Conservation (phyloP, 495 filamentous ascomycete genomes). For the Neurospora sp. region DNA sequence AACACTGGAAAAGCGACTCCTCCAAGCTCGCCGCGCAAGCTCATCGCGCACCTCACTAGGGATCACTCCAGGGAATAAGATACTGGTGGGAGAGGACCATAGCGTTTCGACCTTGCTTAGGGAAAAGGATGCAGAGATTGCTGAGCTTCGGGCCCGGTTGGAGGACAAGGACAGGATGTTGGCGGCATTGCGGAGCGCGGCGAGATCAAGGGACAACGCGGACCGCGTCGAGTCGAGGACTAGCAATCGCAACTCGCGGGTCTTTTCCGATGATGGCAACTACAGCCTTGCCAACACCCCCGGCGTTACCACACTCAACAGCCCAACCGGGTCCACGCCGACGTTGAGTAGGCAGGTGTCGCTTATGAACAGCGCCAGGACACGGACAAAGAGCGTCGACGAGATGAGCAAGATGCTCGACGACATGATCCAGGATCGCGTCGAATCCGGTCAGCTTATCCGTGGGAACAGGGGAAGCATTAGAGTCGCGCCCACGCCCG, state of each 20-base stretch:
- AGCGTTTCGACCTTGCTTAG: constrained; percentile 57
- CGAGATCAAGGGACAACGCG: constrained; percentile 79
- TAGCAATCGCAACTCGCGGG: constrained; percentile 35
- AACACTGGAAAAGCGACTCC: constrained; percentile 80
- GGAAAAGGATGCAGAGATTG: constrained; percentile 91
- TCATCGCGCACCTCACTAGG: constrained; percentile 73
- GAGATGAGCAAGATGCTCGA: constrained; percentile 86
- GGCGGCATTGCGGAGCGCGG: constrained; percentile 72
- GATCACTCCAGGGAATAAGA: constrained; percentile 46
- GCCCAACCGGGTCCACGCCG: constrained; percentile 24
- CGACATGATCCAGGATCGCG: constrained; percentile 85
- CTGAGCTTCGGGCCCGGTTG: constrained; percentile 74
- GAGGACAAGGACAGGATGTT: constrained; percentile 97
- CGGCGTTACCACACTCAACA: constrained; percentile 22
- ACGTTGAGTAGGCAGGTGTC: constrained; percentile 27
- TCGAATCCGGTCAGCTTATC: constrained; percentile 56
- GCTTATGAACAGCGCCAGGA: constrained; percentile 22
- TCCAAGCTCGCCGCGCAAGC: constrained; percentile 86
- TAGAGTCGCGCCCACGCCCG: constrained; percentile 26
- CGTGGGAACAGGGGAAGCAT: constrained; percentile 49
- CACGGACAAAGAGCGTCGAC: constrained; percentile 58
- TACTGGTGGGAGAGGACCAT: constrained; percentile 55
- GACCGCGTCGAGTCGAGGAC: constrained; percentile 38
- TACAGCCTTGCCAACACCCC: constrained; percentile 24
- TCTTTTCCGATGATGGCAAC: constrained; percentile 4